Conservation (phyloP, 1,284 basidiomycete genomes). For the Lignosus rhinocerotis region DNA sequence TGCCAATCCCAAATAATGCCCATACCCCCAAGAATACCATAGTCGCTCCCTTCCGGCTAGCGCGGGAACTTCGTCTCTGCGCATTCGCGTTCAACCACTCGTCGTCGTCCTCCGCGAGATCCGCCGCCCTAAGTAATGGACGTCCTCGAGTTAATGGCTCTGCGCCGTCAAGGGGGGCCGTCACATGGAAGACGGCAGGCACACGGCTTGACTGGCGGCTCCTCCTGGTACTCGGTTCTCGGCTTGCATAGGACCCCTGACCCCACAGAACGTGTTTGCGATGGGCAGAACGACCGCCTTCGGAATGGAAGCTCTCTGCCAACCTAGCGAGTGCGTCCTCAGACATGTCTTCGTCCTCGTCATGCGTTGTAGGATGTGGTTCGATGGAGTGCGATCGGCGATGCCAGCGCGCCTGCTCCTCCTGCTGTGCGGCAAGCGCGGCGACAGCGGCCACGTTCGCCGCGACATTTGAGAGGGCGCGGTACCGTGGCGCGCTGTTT, state of each 20-base stretch:
- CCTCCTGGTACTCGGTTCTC: constrained; percentile 43
- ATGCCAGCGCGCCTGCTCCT: constrained; percentile 38
- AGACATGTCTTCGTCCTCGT: constrained; percentile 51
- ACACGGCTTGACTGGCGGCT: constrained; percentile 28
- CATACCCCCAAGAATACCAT: constrained; percentile 76
- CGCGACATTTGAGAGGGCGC: constrained; percentile 64
- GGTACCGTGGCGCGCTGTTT: constrained; percentile 53
- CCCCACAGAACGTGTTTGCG: constrained; percentile 69
- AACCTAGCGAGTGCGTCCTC: constrained; percentile 55
- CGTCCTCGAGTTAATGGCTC: constrained; percentile 44
- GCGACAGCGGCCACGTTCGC: constrained; percentile 69
- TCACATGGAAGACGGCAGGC: constrained; percentile 36
- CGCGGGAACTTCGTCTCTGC: constrained; percentile 48
- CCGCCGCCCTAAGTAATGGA: constrained; percentile 38
- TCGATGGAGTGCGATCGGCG: constrained; percentile 24
- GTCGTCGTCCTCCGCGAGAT: constrained; percentile 12
- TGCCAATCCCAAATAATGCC: constrained; percentile 66
- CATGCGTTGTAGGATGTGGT: constrained; percentile 26
- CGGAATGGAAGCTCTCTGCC: constrained; percentile 73
- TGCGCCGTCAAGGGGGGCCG: constrained; percentile 26
- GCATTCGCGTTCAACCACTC: constrained; percentile 26
- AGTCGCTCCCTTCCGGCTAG: constrained; percentile 61
- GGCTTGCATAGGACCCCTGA: constrained; percentile 48
- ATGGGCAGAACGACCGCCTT: constrained; percentile 46
- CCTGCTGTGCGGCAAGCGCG: constrained; percentile 62